These are phyloP conservation scores for Neoboletus magnificus DNA, from an alignment of 768 basidiomycete genomes.

Conservation along the genomic window DNA sequence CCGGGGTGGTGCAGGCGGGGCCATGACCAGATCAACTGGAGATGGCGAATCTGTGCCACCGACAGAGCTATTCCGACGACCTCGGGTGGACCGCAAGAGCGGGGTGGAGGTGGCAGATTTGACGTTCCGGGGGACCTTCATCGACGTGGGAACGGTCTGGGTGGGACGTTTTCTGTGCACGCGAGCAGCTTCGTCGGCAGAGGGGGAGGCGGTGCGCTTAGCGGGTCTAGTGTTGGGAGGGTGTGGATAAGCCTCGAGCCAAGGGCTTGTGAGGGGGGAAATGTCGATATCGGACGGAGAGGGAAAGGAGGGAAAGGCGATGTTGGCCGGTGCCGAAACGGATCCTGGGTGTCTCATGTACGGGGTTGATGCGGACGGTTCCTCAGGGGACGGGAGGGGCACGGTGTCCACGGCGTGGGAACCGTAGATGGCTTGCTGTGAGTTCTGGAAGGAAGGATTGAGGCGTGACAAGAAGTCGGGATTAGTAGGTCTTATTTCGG, in stretches of 20 bases:
- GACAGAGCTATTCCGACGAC: conserved; percentile 40
- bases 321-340: conserved; percentile 67
- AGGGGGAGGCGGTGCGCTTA: conserved; percentile 59
- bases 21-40: conserved; percentile 87
- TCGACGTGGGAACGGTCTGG: conserved; percentile 31
- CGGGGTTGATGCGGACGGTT: conserved; percentile 25
- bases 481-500: conserved; percentile 60
- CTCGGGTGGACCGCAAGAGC: conserved; percentile 45
- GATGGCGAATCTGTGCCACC: conserved; percentile 66
- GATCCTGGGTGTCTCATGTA: conserved; percentile 40
- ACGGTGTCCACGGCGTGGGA: conserved; percentile 25
- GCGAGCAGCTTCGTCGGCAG: conserved; percentile 47
- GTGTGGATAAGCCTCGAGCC: conserved; percentile 62
- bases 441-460: conserved; percentile 43
- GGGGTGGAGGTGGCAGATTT: conserved; percentile 63
- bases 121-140: conserved; percentile 24
- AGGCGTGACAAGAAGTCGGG: conserved; percentile 63
- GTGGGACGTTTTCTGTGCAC: conserved; percentile 53
- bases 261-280: conserved; percentile 77
- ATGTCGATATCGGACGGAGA: conserved; percentile 62
- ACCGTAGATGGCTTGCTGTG: conserved; percentile 26
- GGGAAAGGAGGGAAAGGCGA: conserved; percentile 59
- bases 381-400: conserved; percentile 31
- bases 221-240: conserved; percentile 23
- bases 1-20: conserved; percentile 67